Conservation (phyloP, 352 stramenopile species). For the Globisporangium paddicum region DNA sequence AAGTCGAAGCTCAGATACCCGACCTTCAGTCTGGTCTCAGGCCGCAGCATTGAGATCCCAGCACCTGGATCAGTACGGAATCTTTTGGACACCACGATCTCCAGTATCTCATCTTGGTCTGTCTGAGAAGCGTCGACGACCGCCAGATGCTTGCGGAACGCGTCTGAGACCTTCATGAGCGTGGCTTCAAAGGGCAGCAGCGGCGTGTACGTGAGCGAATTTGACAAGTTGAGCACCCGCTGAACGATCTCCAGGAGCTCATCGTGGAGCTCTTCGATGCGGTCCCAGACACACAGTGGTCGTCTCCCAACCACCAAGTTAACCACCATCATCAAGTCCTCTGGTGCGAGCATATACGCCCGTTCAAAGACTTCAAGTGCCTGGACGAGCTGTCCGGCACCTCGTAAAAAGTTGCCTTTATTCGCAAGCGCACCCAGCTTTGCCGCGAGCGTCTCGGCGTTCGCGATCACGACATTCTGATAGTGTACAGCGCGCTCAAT, state of each 20-base stretch:
- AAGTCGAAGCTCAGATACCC: conserved; percentile 91
- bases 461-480: conserved; percentile 34
- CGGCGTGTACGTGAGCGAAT: not conserved
- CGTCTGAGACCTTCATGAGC: conserved; percentile 46
- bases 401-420: conserved; percentile 68
- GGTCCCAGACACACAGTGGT: conserved; percentile 57
- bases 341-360: conserved; percentile 8
- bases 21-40: conserved; percentile 45
- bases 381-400: conserved; percentile 24
- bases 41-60: conserved; percentile 11
- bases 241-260: conserved; percentile 27
- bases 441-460: conserved; percentile 1
- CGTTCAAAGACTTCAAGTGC: conserved; percentile 46
- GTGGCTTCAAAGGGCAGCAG: conserved; percentile 75
- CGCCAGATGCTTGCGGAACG: conserved; percentile 43
- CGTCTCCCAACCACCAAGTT: conserved; percentile 49
- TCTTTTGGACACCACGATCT: conserved; percentile 18
- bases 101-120: conserved; percentile 35
- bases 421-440: conserved; percentile 53
- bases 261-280: conserved; percentile 41
- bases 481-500: conserved; percentile 34
- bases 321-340: conserved; percentile 32
- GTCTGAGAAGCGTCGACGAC: conserved; percentile 19
- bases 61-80: too few relatives aligned
- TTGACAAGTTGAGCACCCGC: conserved; percentile 12